Evolutionary conservation across 1,284 basidiomycete species (phyloP).

Genomic region (Fomitopsis pinicola): DNA sequence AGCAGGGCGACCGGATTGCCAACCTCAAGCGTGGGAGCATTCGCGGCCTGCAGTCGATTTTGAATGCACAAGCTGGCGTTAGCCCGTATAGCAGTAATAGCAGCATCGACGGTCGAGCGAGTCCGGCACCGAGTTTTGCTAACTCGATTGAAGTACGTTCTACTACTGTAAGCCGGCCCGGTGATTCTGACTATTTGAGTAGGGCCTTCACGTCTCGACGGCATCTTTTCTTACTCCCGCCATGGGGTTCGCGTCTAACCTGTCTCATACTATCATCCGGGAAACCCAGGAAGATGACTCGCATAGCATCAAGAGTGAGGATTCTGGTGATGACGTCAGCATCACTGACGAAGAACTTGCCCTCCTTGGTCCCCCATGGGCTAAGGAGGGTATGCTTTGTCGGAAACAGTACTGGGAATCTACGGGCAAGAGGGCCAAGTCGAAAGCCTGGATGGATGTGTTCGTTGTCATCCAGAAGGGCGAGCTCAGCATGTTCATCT

Average conservation of each 20-base stretch:
- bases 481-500: constrained; percentile 91
- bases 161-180: neutral
- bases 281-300: constrained; percentile 92
- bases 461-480: constrained; percentile 96
- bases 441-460: constrained; percentile 88
- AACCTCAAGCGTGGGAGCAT: constrained; percentile 89
- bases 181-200: constrained; percentile 15
- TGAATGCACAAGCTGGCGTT: constrained; percentile 51
- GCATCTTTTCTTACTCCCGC: constrained; percentile 68
- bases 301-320: constrained; percentile 61
- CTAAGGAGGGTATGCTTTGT: constrained; percentile 94
- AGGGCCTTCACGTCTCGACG: constrained; percentile 31
- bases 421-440: constrained; percentile 75
- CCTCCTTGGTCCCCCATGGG: constrained; percentile 94
- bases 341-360: constrained; percentile 94
- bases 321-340: constrained; percentile 65
- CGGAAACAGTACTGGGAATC: constrained; percentile 94
- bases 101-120: constrained; percentile 79
- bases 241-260: constrained; percentile 92
- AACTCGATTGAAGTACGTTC: constrained; percentile 75
- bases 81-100: constrained; percentile 80
- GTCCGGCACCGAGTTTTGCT: constrained; percentile 85
- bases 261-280: constrained; percentile 93
- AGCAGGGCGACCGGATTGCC: constrained; percentile 62
- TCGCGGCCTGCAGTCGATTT: constrained; percentile 77